Conservation (phyloP, 2,329 filamentous ascomycete genomes). For the Pestalotiopsis sp. region DNA sequence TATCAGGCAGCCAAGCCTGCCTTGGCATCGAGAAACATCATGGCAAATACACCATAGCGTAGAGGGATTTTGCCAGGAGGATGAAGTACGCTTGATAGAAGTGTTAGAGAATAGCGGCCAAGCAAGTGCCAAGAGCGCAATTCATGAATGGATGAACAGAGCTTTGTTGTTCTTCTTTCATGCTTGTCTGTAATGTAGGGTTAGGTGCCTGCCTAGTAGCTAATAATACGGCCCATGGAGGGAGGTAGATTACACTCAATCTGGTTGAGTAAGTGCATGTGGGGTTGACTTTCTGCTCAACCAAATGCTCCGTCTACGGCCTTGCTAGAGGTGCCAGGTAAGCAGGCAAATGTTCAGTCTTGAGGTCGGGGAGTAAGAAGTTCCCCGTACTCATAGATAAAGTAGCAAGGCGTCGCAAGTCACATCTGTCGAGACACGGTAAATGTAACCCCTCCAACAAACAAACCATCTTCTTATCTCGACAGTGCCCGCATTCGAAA, state of each 20-base stretch:
- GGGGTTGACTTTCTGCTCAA: background rate
- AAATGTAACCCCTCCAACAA: background rate
- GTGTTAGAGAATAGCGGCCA: background rate
- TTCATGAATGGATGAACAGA: background rate
- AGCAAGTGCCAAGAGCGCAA: background rate
- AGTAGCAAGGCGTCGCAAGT: conserved; percentile 1
- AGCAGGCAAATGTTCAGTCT: background rate
- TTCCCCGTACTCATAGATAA: background rate
- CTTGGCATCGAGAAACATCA: background rate
- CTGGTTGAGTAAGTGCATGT: background rate
- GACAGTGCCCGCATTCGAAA: background rate
- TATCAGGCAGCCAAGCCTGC: background rate
- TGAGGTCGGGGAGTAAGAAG: background rate
- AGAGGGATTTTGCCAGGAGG: background rate
- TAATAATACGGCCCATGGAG: too few relatives aligned
- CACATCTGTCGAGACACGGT: background rate
- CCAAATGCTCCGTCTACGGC: background rate
- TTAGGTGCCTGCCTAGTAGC: too few relatives aligned
- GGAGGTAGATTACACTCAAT: background rate
- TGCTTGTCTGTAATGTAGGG: background rate
- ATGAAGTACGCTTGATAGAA: background rate
- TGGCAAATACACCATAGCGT: background rate
- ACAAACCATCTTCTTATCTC: background rate
- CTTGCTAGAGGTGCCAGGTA: background rate
- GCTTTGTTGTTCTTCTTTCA: background rate